Percentiles rank a stretch among this genome's conserved stretches.
Conservation (phyloP, 768 basidiomycete species). For the Termitomyces sp. region DNA sequence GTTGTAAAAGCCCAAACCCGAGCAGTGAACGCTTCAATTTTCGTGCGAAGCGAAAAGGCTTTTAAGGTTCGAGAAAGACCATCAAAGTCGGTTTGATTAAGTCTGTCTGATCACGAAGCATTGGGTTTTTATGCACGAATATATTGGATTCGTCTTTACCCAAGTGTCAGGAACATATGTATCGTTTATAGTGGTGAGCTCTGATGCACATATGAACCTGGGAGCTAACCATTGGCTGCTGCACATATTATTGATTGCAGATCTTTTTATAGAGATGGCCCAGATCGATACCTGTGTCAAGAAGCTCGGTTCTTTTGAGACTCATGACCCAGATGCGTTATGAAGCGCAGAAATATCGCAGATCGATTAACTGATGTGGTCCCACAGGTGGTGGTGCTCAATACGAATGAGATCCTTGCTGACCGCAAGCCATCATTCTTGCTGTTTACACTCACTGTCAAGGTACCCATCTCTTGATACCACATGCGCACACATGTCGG, state of each 20-base stretch:
- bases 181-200: background rate
- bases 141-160: background rate
- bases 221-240: background rate
- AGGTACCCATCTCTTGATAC: background rate
- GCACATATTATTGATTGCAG: background rate
- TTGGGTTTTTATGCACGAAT: background rate
- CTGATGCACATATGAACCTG: background rate
- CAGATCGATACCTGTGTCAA: background rate
- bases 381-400: background rate
- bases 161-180: background rate
- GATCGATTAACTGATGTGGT: background rate
- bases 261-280: background rate
- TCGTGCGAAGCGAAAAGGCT: background rate
- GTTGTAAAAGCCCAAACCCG: background rate
- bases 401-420: background rate
- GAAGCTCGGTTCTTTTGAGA: background rate
- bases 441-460: background rate
- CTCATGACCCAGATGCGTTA: background rate
- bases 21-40: background rate
- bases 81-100: background rate
- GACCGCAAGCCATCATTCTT: background rate
- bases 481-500: background rate
- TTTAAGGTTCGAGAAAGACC: background rate
- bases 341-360: background rate
- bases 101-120: background rate